These are phyloP conservation scores for Diaporthe vaccinii DNA, from an alignment of 2,329 filamentous ascomycete genomes.

Conservation along the genomic window DNA sequence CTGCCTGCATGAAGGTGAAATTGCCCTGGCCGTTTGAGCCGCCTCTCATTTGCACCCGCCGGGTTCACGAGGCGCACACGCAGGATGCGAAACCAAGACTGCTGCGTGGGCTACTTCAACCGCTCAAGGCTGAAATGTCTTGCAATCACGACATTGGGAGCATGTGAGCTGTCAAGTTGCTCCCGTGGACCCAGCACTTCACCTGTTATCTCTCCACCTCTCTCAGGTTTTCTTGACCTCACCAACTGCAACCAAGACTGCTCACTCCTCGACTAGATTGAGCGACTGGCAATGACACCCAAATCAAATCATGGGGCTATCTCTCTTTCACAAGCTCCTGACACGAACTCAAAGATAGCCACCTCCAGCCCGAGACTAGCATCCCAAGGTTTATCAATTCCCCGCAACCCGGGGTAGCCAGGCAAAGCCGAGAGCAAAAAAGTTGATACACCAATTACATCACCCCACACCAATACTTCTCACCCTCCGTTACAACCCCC, in stretches of 20 bases:
- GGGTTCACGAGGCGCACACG: not conserved
- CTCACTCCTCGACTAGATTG: not conserved
- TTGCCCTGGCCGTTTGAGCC: constrained; percentile 16
- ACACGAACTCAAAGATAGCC: not conserved
- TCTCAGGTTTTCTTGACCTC: not conserved
- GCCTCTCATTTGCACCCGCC: not conserved
- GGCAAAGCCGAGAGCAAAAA: too few relatives aligned
- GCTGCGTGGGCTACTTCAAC: not conserved
- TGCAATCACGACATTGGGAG: not conserved
- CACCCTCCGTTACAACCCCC: too few relatives aligned
- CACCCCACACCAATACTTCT: too few relatives aligned
- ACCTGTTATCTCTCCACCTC: not conserved
- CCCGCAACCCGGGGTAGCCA: constrained; percentile 18
- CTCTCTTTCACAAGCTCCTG: not conserved
- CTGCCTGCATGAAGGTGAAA: constrained; percentile 10
- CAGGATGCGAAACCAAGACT: constrained; percentile 6
- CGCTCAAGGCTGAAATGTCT: not conserved
- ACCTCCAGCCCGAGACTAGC: not conserved
- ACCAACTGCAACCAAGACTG: not conserved
- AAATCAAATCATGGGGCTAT: not conserved
- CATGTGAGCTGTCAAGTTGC: constrained; percentile 10
- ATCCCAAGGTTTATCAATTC: not conserved
- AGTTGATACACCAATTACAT: too few relatives aligned
- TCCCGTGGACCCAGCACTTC: not conserved
- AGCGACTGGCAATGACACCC: not conserved